These are phyloP conservation scores for Odontarrhena argentea DNA, from an alignment of 345 rosid species.

Conservation along the genomic window DNA sequence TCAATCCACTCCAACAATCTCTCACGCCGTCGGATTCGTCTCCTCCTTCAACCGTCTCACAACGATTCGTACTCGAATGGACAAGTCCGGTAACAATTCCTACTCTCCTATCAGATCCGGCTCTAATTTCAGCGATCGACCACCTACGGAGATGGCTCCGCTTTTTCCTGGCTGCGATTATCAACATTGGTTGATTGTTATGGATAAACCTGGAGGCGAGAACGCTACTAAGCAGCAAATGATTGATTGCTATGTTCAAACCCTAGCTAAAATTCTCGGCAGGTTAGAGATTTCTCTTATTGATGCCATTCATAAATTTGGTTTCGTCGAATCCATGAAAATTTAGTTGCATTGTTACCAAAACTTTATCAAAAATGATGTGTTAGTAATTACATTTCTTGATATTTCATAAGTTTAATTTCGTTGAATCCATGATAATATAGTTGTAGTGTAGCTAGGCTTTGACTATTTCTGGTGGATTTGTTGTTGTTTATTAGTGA, in stretches of 20 bases:
- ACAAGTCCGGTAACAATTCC: conserved; percentile 29
- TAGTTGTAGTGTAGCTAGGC: no score
- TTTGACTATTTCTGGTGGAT: no score
- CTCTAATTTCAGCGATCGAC: conserved; percentile 35
- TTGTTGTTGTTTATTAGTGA: conserved; percentile 46
- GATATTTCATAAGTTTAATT: no score
- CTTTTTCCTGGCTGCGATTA: conserved; percentile 39
- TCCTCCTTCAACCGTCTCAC: conserved; percentile 23
- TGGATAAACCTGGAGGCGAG: conserved; percentile 91
- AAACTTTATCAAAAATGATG: neutral
- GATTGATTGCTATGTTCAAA: conserved; percentile 79
- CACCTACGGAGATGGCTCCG: conserved; percentile 38
- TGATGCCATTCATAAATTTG: no score
- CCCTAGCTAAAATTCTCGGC: conserved; percentile 73
- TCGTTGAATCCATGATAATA: no score
- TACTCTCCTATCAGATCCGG: conserved; percentile 41
- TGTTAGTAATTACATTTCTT: neutral
- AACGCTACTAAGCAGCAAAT: conserved; percentile 80
- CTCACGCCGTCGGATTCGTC: conserved; percentile 31
- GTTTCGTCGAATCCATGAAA: no score
- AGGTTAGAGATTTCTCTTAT: neutral
- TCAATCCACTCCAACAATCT: conserved; percentile 1
- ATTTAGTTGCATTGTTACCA: no score
- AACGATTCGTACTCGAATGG: conserved; percentile 30
- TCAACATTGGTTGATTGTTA: conserved; percentile 86